phyloP scores from a whole-genome alignment of 352 stramenopile species.

The Phytophthora syringae region DNA sequence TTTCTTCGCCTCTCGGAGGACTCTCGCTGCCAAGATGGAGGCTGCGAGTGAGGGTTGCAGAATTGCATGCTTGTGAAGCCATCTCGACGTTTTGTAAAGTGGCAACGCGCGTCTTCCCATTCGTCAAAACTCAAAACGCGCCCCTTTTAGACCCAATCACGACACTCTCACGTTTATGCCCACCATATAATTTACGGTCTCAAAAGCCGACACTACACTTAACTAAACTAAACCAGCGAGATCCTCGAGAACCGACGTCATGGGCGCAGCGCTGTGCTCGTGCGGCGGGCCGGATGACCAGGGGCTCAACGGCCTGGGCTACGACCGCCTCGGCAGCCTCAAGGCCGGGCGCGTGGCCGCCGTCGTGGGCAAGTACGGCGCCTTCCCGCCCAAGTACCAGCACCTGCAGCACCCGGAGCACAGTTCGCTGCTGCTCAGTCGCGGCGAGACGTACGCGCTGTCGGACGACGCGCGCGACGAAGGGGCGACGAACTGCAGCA shows the following conservation, averaged over 20 bases:
- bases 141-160: neutral
- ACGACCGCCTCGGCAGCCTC: constrained; percentile 47
- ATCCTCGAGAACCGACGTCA: constrained; percentile 32
- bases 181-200: too few relatives aligned
- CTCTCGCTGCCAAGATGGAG: too few relatives aligned
- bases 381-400: constrained; percentile 38
- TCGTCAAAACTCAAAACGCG: neutral
- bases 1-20: too few relatives aligned
- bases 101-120: neutral
- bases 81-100: too few relatives aligned
- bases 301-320: constrained; percentile 43
- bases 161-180: neutral
- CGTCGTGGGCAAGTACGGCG: constrained; percentile 42
- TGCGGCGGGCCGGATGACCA: constrained; percentile 54
- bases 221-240: too few relatives aligned
- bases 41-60: too few relatives aligned
- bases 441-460: constrained; percentile 63
- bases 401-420: constrained; percentile 42
- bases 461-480: constrained; percentile 50
- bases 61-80: too few relatives aligned
- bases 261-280: constrained; percentile 62
- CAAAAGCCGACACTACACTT: too few relatives aligned
- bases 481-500: constrained; percentile 26
- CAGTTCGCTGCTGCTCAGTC: constrained; percentile 49
- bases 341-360: constrained; percentile 35